Evolutionary conservation across 352 stramenopile genomes (phyloP), one percentile per base, ranked within the genome.

Genomic region (Pythium phragmitis): DNA sequence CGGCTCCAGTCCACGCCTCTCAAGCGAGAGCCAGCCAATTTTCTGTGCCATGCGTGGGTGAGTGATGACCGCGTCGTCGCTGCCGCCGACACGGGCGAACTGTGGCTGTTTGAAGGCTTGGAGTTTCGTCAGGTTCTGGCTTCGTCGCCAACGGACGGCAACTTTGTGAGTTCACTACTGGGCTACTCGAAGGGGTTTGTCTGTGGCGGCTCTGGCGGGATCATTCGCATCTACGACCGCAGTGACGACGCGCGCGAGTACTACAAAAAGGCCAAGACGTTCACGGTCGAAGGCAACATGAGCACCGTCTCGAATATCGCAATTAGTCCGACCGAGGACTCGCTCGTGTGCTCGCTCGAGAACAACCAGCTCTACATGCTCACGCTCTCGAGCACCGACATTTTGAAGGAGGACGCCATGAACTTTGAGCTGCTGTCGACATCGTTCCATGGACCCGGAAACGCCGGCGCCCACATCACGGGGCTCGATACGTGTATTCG

Each of bases 31-130:
- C 77, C 84, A 7, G 80, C 80, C 2, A 90, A 96, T 53, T 98
- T 97, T 65, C 63, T 96, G 13, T 92, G 80, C 19, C 94, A 98
- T 46, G 76, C 78, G 12, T 98, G 94, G 94, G 80, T 98, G 26
- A 85, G 69, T 9, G 92, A 98, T 36, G 93, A 98, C 14, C 82
- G 91, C 12, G 76, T 98, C 6, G 73, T 98, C 3, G 86, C 93
- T 7, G 88, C 89, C 2, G 94, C 92, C 0, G 89, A 97, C 66
- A 84, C 79, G 0, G 94, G 92, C 0, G 89, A 97, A 48, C 66
- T 98, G 28, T 98, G 77, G 79, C 46, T 98, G 8, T 97, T 98
- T 67, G 93, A 98, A 54, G 85, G 88, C 70, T 83, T 97, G 49
- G 95, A 98, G 57, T 96, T 98, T 65, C 80, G 89, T 9, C 82